Conservation (phyloP, 768 basidiomycete species). For the Cystobasidium ongulense region DNA sequence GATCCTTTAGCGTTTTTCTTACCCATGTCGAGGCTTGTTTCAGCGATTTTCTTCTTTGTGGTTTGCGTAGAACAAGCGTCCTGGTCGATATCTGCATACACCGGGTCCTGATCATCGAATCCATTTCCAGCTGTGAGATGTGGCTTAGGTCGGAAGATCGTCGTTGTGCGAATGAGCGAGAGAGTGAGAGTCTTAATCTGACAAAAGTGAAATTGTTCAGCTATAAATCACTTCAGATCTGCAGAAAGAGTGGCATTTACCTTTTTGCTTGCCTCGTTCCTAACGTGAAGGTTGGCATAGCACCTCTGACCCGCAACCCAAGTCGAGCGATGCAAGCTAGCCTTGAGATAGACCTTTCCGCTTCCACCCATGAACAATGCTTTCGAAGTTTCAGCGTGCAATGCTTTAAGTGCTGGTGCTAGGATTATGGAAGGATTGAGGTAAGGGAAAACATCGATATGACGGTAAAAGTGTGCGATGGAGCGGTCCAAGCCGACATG, state of each 20-base stretch:
- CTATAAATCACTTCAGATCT: background rate
- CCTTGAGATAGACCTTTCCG: conserved; percentile 60
- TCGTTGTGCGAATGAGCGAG: conserved; percentile 58
- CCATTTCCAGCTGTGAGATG: conserved; percentile 44
- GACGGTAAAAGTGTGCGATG: conserved; percentile 81
- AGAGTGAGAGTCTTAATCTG: conserved; percentile 59
- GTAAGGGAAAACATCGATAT: conserved; percentile 70
- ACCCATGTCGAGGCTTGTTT: conserved; percentile 59
- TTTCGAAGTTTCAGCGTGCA: conserved; percentile 56
- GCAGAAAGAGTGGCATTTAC: background rate
- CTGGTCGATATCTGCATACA: conserved; percentile 46
- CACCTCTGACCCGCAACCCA: conserved; percentile 76
- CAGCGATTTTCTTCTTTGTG: conserved; percentile 58
- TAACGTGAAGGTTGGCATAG: conserved; percentile 36
- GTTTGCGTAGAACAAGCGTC: conserved; percentile 61
- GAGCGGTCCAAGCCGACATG: conserved; percentile 56
- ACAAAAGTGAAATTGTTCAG: background rate
- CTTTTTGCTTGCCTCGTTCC: conserved; percentile 37
- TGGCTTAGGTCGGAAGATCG: conserved; percentile 57
- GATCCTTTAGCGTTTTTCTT: conserved; percentile 58
- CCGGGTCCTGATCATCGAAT: conserved; percentile 29
- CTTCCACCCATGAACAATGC: conserved; percentile 58
- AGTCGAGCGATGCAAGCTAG: conserved; percentile 59
- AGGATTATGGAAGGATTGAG: conserved; percentile 59
- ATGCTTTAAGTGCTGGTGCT: conserved; percentile 55